Base-by-base conservation (phyloP, 148 eudicot genomes). In the Silene uniflora region DNA sequence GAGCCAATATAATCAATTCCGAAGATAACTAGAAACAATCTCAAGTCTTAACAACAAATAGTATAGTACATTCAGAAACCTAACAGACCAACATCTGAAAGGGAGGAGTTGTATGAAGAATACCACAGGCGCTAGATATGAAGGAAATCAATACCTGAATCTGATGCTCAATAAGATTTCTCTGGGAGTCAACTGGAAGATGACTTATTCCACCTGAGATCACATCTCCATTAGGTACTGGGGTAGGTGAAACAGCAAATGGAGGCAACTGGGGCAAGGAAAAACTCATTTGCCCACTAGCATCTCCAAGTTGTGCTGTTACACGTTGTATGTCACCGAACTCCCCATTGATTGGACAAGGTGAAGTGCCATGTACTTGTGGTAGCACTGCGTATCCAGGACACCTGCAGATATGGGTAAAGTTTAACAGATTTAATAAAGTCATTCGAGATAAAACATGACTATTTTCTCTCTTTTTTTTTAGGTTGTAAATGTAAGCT, bases 321-420 rank as follows among this genome's bases (percentile, higher is more conserved):
- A 73, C 42, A 65, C 77, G 75, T 61, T 62, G 74, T 62, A 62
- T 77, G 76, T 79, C 87, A 73, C 52, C 77, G 32, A 79, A 63
- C 65, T 62, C 84, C 47, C 75, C 76, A 76, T 46, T 78, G 17
- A 54, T 75, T 77, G 83, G 49, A 62, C 67, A 74, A 42, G 80
- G 83, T 39, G 54, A 55, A 54, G 77, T 71, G 75, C 82, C 79
- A 44, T 74, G 16, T 56, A 79, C 81, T 71, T 85, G 84, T 69
- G 93, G 87, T 78, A 82, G 73, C 71, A 85, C 73, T 44, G 91
- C 89, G 77, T 87, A 89, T 61, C 97, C 98, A 69, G 89, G 88
- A 65, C 86, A 82, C 98, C 98, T 91, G 89, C 73, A 77, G 60
- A 68, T 71, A 73, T 29, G 46, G 65, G 44, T 54, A 23, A 22